Conservation (phyloP, 768 basidiomycete species). For the Termitomyces sp. region DNA sequence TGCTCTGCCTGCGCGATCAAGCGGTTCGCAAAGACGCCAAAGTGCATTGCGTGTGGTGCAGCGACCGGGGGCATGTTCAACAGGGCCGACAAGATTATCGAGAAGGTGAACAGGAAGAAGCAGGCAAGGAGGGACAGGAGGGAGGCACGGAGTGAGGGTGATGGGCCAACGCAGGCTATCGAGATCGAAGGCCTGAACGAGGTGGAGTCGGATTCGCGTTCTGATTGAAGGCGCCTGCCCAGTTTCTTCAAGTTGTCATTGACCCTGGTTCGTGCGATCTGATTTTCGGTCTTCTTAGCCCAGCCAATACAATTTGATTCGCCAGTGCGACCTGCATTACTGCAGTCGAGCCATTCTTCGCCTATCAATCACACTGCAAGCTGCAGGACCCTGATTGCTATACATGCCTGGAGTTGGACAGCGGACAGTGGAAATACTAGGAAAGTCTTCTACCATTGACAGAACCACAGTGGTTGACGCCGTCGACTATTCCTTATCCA, state of each 20-base stretch:
- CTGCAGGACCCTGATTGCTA: background rate
- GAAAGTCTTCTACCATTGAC: background rate
- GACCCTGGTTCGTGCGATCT: background rate
- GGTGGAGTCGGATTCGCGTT: slow-evolving; percentile 25
- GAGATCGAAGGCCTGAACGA: slow-evolving; percentile 55
- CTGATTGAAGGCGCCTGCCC: slow-evolving; percentile 24
- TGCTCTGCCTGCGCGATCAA: slow-evolving; percentile 95
- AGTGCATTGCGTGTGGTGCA: slow-evolving; percentile 91
- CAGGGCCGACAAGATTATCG: slow-evolving; percentile 87
- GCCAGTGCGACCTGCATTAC: background rate
- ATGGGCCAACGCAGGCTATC: slow-evolving; percentile 33
- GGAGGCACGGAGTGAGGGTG: slow-evolving; percentile 33
- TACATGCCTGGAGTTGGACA: background rate
- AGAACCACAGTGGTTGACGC: background rate
- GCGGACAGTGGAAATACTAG: background rate
- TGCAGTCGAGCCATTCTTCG: background rate
- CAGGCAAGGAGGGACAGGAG: slow-evolving; percentile 52
- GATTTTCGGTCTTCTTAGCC: background rate
- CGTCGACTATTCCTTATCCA: background rate
- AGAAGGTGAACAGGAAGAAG: slow-evolving; percentile 75
- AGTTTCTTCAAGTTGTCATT: background rate
- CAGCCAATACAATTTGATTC: background rate
- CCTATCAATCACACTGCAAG: background rate
- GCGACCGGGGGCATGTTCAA: slow-evolving; percentile 97
- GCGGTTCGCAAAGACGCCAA: slow-evolving; percentile 89